Evolutionary conservation across 2,329 filamentous ascomycete genomes (phyloP), one percentile per base, ranked within the genome.

Genomic region (Helotiales sp.): DNA sequence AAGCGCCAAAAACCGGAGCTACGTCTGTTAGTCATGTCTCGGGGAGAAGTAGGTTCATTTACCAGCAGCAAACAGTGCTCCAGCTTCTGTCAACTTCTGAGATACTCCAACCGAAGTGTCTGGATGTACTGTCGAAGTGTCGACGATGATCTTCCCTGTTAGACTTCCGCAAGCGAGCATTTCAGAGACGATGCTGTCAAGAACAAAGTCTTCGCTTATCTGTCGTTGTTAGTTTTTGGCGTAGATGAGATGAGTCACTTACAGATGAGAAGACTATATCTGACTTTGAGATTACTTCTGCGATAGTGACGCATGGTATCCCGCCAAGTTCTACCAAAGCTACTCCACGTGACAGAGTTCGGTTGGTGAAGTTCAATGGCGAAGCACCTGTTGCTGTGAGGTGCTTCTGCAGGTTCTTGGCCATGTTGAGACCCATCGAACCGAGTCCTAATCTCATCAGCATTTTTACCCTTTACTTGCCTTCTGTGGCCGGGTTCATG

Each of bases 1-100:
- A 78, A 3, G 80, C 80, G 7, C 81, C 81, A 60, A 82, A 82
- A 6, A 82, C 80, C 77, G 78, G 82, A 80, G 6, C 82, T 80
- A 63, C 77, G 11, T 17, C 34, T 59, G 26, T 34, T 49, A 55
- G 75, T 72, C 8, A 72, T 73, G 15, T 74, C 77, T 8, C 63
- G 64, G 55, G 66, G 75, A 11, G 7, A 30, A 30, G 15, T 6
- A 13, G 26, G 30, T 32, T 30, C 20, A 54, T 24, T 13, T 79
- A 78, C 6, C 80, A 7, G 78, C 75, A 13, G 80, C 71, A 62
- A 81, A 81, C 13, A 75, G 73, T 0, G 78, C 81, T 15, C 77
- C 73, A 47, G 77, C 74, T 52, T 73, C 73, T 26, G 74, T 73
- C 7, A 82, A 71, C 60, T 76, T 71, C 5, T 75, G 69, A 7